Evolutionary conservation across 1,139 yeast genomes (phyloP).

Genomic region (Suhomyces guaymorum): DNA sequence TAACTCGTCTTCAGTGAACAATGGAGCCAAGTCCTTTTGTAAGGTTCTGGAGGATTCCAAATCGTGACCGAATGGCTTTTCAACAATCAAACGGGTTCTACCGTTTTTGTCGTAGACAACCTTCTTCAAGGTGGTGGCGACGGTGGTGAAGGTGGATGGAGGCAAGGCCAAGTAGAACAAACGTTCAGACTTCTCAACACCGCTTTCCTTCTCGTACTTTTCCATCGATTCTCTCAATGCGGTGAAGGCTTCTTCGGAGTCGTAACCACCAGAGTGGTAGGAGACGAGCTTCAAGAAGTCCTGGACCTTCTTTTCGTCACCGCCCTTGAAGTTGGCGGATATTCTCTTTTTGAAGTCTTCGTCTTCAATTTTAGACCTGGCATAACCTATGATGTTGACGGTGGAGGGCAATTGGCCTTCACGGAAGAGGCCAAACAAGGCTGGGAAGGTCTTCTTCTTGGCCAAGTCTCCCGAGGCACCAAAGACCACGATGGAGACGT

Average conservation of each 20-base stretch:
- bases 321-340: constrained; percentile 58
- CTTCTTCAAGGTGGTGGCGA: constrained; percentile 71
- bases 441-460: constrained; percentile 91
- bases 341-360: constrained; percentile 71
- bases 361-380: constrained; percentile 71
- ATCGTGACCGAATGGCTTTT: constrained; percentile 97
- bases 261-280: constrained; percentile 80
- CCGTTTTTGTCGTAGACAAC: constrained; percentile 66
- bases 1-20: constrained; percentile 87
- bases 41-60: constrained; percentile 73
- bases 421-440: constrained; percentile 68
- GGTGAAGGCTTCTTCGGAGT: constrained; percentile 69
- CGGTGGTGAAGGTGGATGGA: constrained; percentile 84
- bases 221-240: constrained; percentile 56
- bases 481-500: constrained; percentile 78
- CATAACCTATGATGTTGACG: constrained; percentile 84
- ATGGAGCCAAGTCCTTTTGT: constrained; percentile 75
- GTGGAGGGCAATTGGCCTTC: constrained; percentile 76
- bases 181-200: constrained; percentile 59
- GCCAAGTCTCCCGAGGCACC: constrained; percentile 99
- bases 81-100: constrained; percentile 79
- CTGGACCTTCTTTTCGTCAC: constrained; percentile 51
- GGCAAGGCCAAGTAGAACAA: constrained; percentile 92
- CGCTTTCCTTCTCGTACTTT: constrained; percentile 53
- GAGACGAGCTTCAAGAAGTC: constrained; percentile 65